Conservation (phyloP, 2,329 filamentous ascomycete species). For the Ceratocystis diversiconidia region DNA sequence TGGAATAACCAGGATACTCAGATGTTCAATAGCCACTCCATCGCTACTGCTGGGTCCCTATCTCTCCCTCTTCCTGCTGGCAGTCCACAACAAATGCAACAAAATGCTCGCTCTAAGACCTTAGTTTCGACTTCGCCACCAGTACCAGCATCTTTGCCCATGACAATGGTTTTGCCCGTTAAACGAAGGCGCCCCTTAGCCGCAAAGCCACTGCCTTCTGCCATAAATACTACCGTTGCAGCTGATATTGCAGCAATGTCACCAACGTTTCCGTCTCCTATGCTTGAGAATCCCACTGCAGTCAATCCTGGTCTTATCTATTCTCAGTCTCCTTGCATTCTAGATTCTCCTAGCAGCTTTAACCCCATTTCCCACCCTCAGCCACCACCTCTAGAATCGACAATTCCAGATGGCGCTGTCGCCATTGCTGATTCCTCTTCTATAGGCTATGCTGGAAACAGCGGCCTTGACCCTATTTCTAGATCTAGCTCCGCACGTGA, state of each 20-base stretch:
- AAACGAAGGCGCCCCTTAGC: slow-evolving; percentile 14
- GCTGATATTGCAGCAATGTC: slow-evolving; percentile 24
- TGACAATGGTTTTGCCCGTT: slow-evolving; percentile 3
- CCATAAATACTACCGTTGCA: neutral
- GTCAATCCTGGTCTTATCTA: slow-evolving; percentile 48
- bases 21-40: slow-evolving; percentile 16
- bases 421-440: slow-evolving; percentile 12
- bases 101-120: slow-evolving; percentile 17
- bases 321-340: slow-evolving; percentile 34
- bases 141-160: slow-evolving; percentile 8
- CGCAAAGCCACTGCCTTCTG: neutral
- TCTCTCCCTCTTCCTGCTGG: slow-evolving; percentile 14
- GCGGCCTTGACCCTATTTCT: no score
- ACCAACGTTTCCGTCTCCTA: slow-evolving; percentile 29
- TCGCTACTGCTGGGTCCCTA: slow-evolving; percentile 9
- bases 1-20: slow-evolving; percentile 13
- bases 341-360: slow-evolving; percentile 25
- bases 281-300: slow-evolving; percentile 22
- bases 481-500: neutral
- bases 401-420: neutral
- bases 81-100: slow-evolving; percentile 17
- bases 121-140: slow-evolving; percentile 13
- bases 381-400: neutral
- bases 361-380: neutral
- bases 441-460: slow-evolving; percentile 3